Evolutionary conservation across 306 rosid species (phyloP), one percentile per base, ranked within the genome.

Genomic region (Cucumis melo): DNA sequence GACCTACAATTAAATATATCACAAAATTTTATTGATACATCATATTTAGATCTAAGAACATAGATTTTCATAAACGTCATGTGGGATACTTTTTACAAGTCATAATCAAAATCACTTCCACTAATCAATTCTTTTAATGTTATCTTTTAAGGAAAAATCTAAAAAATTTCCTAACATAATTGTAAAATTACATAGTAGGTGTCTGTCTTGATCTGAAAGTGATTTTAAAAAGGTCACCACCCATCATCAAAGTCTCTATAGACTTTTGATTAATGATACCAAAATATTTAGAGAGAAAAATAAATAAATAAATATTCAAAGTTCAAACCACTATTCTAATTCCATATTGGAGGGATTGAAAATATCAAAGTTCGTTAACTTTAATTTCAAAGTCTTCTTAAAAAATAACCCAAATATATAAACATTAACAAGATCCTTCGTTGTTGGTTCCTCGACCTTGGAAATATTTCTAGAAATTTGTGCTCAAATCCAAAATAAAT

Each of bases 161-260:
- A 44, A 46, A 44, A 17, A 46, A 24, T 7, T 44, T 68, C 10
- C 39, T 7, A 2, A 24, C 55, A 53, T 0, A 16, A 5, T 16
- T 53, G 3, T 5, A 61, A 42, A 3, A 14, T 71, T 34, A 48
- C 16, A 46, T 0, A 20, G 27, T 24, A 44, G 59, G 75, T 71
- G 75, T 13, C 36, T 68, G 54, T 71, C 75, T 23, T 71, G 29
- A 67, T 67, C 74, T 42, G 74, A 42, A 67, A 67, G 74, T 71
- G 58, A 46, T 71, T 39, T 48, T 24, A 23, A 24, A 71, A 71
- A 71, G 75, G 74, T 5, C 34, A 67, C 51, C 51, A 42, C 13
- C 55, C 56, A 68, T 68, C 74, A 68, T 20, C 54, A 42, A 68
- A 68, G 34, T n/a, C 56, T 68, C 55, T 21, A 32, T 32, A 42